phyloP scores from a whole-genome alignment of 805 yeast species.

The Myxozyma udenii region DNA sequence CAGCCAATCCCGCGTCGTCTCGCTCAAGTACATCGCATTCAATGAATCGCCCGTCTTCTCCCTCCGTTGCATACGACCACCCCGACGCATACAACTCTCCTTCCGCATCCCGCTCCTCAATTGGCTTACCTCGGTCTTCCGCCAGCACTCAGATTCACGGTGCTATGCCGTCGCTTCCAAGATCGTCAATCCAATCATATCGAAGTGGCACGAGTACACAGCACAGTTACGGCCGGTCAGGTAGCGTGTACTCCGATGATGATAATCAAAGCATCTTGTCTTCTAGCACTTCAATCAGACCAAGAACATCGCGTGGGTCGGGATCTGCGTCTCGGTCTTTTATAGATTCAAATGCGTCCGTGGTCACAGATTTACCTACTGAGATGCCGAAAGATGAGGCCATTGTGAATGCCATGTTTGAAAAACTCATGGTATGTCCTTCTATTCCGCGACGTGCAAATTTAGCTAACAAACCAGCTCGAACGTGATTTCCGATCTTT shows the following conservation, averaged over 20 bases:
- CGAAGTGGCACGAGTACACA: too few relatives aligned
- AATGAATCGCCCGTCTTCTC: background rate
- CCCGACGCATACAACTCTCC: too few relatives aligned
- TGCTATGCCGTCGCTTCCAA: too few relatives aligned
- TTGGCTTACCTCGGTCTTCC: too few relatives aligned
- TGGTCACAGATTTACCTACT: slow-evolving; percentile 34
- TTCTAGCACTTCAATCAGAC: background rate
- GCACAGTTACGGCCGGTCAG: too few relatives aligned
- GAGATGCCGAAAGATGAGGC: slow-evolving; percentile 66
- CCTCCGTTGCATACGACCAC: background rate
- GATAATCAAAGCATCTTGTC: slow-evolving; percentile 7
- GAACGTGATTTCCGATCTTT: slow-evolving; percentile 67
- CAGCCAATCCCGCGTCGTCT: background rate
- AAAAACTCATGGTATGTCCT: slow-evolving; percentile 60
- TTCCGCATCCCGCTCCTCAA: too few relatives aligned
- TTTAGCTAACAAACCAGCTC: slow-evolving; percentile 21
- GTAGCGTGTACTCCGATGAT: slow-evolving; percentile 15
- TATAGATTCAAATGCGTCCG: slow-evolving; percentile 13
- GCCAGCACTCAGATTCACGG: too few relatives aligned
- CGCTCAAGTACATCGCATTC: background rate
- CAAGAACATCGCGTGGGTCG: slow-evolving; percentile 4
- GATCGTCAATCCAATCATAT: too few relatives aligned
- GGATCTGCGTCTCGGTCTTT: background rate
- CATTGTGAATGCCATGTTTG: slow-evolving; percentile 70
- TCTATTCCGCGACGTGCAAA: background rate